A percentile compares a stretch with the other conserved stretches of the same genome.
Evolutionary conservation across 2,329 filamentous ascomycete species (phyloP).

Genomic region (Xylaria sp.): DNA sequence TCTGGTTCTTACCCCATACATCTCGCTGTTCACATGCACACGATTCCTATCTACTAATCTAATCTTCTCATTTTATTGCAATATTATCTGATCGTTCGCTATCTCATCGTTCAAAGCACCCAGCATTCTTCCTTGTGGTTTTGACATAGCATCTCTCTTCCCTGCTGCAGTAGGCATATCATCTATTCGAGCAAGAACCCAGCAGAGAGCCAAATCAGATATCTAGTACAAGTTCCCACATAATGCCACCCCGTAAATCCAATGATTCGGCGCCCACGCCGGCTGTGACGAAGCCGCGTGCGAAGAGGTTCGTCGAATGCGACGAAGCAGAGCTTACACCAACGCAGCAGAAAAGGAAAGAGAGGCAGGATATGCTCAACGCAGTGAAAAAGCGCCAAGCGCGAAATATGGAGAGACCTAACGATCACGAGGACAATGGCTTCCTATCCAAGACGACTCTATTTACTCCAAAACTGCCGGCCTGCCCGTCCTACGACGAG

Average conservation of each 20-base stretch:
- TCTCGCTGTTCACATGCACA: not conserved
- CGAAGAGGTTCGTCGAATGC: not conserved
- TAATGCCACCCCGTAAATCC: not conserved
- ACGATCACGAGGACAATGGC: slow-evolving; percentile 19
- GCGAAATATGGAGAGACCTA: slow-evolving; percentile 29
- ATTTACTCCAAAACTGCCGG: slow-evolving; percentile 23
- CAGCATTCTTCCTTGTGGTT: not conserved
- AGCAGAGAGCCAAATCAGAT: not conserved
- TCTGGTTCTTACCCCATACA: not conserved
- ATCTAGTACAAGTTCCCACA: not conserved
- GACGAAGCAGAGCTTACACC: slow-evolving; percentile 17
- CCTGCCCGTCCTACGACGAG: slow-evolving; percentile 37
- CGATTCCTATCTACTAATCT: not conserved
- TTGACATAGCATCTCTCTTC: not conserved
- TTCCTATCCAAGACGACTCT: slow-evolving; percentile 20
- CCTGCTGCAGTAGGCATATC: not conserved
- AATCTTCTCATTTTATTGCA: not conserved
- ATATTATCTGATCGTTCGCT: not conserved
- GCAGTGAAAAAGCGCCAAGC: slow-evolving; percentile 20
- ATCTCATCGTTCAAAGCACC: not conserved
- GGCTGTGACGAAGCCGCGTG: not conserved
- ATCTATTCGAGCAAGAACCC: not conserved
- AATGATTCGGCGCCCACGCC: not conserved
- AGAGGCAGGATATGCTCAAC: slow-evolving; percentile 10
- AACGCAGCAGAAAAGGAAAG: slow-evolving; percentile 13